A percentile compares a stretch with the other conserved stretches of the same genome.
These are phyloP conservation scores for Lactarius akahatsu DNA, from an alignment of 768 basidiomycete species.

Conservation along the genomic window DNA sequence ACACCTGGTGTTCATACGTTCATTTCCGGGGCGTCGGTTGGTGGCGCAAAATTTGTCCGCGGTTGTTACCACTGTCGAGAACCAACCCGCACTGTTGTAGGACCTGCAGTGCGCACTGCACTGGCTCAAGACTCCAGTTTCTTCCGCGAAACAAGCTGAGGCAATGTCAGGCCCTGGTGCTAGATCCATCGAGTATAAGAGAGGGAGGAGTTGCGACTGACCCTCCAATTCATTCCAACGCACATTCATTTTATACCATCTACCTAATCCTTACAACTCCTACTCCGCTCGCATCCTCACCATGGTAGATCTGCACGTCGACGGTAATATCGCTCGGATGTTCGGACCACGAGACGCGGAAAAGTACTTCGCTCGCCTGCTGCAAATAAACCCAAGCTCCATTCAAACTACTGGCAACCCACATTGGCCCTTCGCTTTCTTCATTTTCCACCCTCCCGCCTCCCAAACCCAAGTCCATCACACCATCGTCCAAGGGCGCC, in stretches of 20 bases:
- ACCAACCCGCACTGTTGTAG: background rate
- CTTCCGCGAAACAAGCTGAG: background rate
- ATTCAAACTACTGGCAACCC: background rate
- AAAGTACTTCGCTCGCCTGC: conserved; percentile 6
- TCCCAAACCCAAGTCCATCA: background rate
- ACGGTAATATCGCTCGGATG: conserved; percentile 16
- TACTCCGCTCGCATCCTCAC: background rate
- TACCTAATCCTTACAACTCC: background rate
- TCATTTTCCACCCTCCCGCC: background rate
- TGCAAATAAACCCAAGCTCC: background rate
- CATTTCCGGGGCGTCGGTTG: background rate
- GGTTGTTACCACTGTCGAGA: background rate
- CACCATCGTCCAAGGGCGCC: background rate
- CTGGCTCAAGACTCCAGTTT: background rate
- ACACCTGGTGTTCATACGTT: background rate
- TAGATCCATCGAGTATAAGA: background rate
- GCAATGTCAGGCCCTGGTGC: background rate
- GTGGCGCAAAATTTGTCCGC: background rate
- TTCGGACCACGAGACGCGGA: conserved; percentile 1
- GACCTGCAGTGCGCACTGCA: background rate
- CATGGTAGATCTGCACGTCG: conserved; percentile 8
- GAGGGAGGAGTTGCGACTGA: background rate
- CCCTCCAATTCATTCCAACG: background rate
- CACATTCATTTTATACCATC: background rate
- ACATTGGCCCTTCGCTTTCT: conserved; percentile 14